phyloP scores from a whole-genome alignment of 768 basidiomycete species.

The Leccinellum albellum region DNA sequence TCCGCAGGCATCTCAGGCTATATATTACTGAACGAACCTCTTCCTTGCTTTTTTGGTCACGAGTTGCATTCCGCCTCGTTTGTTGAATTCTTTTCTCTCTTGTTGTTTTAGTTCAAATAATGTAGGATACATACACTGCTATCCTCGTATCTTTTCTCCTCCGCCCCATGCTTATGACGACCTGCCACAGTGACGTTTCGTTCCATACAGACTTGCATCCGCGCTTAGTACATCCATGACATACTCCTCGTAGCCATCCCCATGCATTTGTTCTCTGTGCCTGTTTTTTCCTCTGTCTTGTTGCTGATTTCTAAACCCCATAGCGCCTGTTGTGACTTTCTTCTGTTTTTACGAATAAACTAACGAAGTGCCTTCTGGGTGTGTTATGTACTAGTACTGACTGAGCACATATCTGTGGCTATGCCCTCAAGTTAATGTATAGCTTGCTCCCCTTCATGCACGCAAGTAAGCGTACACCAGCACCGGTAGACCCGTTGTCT shows the following conservation, averaged over 20 bases:
- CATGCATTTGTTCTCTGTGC: constrained; percentile 20
- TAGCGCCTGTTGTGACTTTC: constrained; percentile 1
- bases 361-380: too few species aligned
- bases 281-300: constrained; percentile 8
- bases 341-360: not conserved
- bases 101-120: constrained; percentile 18
- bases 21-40: constrained; percentile 52
- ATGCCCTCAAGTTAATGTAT: too few species aligned
- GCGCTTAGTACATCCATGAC: constrained; percentile 17
- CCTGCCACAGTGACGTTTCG: constrained; percentile 19
- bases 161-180: constrained; percentile 8
- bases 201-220: constrained; percentile 25
- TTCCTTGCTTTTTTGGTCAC: not conserved
- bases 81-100: constrained; percentile 1
- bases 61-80: constrained; percentile 11
- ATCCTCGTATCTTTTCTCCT: constrained; percentile 9
- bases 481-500: too few species aligned
- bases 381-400: too few species aligned
- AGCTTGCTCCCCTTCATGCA: too few species aligned
- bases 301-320: constrained; percentile 3
- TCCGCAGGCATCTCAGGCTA: constrained; percentile 45
- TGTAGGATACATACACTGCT: constrained; percentile 21
- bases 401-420: too few species aligned
- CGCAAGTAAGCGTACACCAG: too few species aligned
- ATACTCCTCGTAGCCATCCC: constrained; percentile 13